A percentile compares a stretch with the other conserved stretches of the same genome.
phyloP scores from a whole-genome alignment of 768 basidiomycete genomes.

The Lentinula lateritia region DNA sequence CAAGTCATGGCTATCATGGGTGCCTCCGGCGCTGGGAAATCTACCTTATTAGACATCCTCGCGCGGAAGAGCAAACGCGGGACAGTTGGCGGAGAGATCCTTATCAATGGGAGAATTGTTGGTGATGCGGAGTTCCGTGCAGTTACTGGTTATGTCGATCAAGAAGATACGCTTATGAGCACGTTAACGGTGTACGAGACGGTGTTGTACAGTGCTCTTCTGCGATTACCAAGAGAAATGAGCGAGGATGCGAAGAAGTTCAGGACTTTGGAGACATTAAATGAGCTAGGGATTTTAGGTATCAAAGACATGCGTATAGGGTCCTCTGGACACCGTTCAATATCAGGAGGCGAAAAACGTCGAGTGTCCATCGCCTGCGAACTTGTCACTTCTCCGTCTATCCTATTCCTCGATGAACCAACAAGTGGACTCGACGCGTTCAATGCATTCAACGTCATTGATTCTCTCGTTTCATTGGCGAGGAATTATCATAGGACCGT shows the following conservation, averaged over 20 bases:
- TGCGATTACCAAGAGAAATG: constrained; percentile 93
- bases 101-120: constrained; percentile 84
- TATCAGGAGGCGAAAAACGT: constrained; percentile 96
- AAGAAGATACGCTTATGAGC: constrained; percentile 96
- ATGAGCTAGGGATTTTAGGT: constrained; percentile 87
- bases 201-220: constrained; percentile 85
- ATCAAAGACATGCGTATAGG: constrained; percentile 92
- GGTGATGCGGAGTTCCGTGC: constrained; percentile 71
- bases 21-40: constrained; percentile 94
- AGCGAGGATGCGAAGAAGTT: constrained; percentile 92
- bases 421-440: constrained; percentile 94
- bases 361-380: constrained; percentile 97
- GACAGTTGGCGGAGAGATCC: constrained; percentile 60
- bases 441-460: constrained; percentile 94
- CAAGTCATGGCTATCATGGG: constrained; percentile 96
- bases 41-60: constrained; percentile 93
- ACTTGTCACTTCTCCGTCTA: constrained; percentile 93
- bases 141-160: constrained; percentile 94
- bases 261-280: constrained; percentile 91
- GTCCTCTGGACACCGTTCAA: constrained; percentile 80
- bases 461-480: constrained; percentile 80
- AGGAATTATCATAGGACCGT: constrained; percentile 90
- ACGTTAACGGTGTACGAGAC: constrained; percentile 99
- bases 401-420: constrained; percentile 95
- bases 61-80: constrained; percentile 89